These are phyloP conservation scores for Solanum pennellii DNA, from an alignment of 257 asterid genomes.

Conservation along the genomic window DNA sequence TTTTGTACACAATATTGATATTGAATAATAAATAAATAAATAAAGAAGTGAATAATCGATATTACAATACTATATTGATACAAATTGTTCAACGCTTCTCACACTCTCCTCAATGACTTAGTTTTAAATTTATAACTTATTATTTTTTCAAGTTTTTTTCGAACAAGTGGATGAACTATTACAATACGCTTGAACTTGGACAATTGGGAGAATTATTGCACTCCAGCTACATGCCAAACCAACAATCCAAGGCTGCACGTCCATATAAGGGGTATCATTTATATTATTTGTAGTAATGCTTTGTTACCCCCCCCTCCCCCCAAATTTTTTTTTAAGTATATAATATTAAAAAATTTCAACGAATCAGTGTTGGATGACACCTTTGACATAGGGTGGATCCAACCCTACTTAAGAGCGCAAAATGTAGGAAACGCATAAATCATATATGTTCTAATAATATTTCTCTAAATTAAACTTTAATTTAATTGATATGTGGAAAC, in stretches of 20 bases:
- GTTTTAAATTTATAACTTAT: background rate
- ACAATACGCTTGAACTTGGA: background rate
- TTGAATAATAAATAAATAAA: background rate
- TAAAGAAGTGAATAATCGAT: background rate
- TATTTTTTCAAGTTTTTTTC: background rate
- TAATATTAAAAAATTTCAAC: background rate
- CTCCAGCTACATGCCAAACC: too few relatives aligned
- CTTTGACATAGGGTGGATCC: background rate
- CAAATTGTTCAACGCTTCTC: background rate
- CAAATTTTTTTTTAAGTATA: background rate
- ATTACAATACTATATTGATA: background rate
- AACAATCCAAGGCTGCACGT: too few relatives aligned
- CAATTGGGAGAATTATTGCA: background rate
- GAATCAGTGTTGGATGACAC: background rate
- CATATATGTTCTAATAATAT: background rate
- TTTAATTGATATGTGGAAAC: too few relatives aligned
- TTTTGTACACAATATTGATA: background rate
- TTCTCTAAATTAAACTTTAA: too few relatives aligned
- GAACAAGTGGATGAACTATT: background rate
- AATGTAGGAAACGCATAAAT: background rate
- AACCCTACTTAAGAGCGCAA: background rate
- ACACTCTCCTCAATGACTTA: background rate
- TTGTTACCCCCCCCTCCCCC: background rate
- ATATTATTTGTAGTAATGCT: background rate
- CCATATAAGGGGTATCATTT: too few relatives aligned